Conservation (phyloP, 2,329 filamentous ascomycete genomes). For the Sporothrix sp. region DNA sequence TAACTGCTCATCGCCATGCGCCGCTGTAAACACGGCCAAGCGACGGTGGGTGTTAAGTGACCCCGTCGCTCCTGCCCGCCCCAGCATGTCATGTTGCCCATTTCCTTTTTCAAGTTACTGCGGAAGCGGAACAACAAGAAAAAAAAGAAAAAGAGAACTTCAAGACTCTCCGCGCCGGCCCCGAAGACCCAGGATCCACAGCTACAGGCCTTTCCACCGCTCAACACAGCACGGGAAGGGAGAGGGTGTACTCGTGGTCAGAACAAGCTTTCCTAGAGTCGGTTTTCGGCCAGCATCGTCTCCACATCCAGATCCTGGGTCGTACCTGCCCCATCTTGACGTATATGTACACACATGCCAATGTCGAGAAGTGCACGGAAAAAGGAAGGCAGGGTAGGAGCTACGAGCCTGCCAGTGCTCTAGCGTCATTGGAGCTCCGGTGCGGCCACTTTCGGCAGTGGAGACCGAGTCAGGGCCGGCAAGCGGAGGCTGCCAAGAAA, state of each 20-base stretch:
- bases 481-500: background rate
- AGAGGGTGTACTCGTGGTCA: background rate
- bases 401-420: background rate
- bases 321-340: background rate
- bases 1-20: background rate
- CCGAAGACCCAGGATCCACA: slow-evolving; percentile 4
- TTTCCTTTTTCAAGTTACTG: no score
- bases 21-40: background rate
- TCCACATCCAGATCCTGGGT: slow-evolving; percentile 5
- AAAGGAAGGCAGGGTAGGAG: background rate
- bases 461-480: slow-evolving; percentile 5
- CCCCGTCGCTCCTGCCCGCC: background rate
- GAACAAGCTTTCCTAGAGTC: slow-evolving; percentile 3
- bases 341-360: background rate
- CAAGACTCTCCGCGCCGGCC: slow-evolving; percentile 10
- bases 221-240: slow-evolving; percentile 2
- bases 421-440: background rate
- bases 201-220: background rate
- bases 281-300: background rate
- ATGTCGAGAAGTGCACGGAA: background rate
- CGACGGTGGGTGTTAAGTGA: background rate
- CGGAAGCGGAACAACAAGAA: no score
- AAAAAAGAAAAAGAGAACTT: background rate
- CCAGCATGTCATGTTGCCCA: background rate
- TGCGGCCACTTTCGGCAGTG: background rate